phyloP scores from a whole-genome alignment of 73 alveolate genomes.

The Tetrahymena thermophila region DNA sequence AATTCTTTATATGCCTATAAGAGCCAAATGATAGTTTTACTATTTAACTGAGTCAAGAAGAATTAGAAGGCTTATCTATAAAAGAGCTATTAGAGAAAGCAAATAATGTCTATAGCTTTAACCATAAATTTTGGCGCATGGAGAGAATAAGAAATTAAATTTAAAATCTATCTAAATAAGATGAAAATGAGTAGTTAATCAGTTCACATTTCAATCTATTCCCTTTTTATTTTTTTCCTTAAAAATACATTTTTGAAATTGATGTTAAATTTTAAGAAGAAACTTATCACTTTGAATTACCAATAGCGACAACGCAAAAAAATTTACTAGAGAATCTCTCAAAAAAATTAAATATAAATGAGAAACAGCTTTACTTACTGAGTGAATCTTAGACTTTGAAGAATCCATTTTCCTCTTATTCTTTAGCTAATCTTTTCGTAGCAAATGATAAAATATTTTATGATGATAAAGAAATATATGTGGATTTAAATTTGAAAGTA shows the following conservation, averaged over 20 bases:
- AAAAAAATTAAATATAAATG: not conserved
- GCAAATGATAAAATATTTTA: not conserved
- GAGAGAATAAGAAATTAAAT: not conserved
- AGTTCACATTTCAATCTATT: not conserved
- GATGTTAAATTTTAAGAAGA: not conserved
- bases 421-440: not conserved
- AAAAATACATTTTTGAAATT: not conserved
- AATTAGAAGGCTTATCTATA: not conserved
- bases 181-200: not conserved
- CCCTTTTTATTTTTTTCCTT: not conserved
- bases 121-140: not conserved
- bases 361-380: not conserved
- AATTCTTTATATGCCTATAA: not conserved
- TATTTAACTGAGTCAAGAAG: not conserved
- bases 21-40: not conserved
- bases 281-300: not conserved
- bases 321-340: not conserved
- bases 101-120: too few relatives aligned
- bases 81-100: not conserved
- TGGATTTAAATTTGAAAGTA: not conserved
- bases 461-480: not conserved
- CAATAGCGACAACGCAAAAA: not conserved
- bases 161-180: not conserved
- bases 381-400: not conserved
- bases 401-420: not conserved